Evolutionary conservation across 2,329 filamentous ascomycete species (phyloP).

Genomic region (Bretziella fagacearum): DNA sequence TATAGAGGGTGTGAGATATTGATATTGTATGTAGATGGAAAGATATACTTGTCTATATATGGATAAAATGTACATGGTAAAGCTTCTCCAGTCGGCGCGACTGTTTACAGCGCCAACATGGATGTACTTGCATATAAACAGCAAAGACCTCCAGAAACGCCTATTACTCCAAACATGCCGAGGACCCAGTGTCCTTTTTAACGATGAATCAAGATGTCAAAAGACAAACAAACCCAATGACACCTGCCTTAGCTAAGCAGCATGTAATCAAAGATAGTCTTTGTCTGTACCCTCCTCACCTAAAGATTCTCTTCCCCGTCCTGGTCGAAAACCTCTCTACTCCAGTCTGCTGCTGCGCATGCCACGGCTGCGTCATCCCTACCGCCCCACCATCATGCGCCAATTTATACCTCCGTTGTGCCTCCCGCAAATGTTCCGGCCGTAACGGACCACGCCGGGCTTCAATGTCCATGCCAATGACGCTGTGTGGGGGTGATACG

Average conservation of each 20-base stretch:
- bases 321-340: conserved; percentile 40
- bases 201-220: too few relatives aligned
- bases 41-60: too few relatives aligned
- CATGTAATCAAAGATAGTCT: neutral
- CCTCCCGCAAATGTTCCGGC: conserved; percentile 60
- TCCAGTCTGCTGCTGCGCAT: conserved; percentile 41
- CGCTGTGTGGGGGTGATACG: neutral
- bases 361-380: conserved; percentile 43
- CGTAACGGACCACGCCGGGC: conserved; percentile 40
- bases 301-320: conserved; percentile 37
- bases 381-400: conserved; percentile 45
- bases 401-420: conserved; percentile 49
- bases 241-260: too few relatives aligned
- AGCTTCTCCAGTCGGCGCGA: too few relatives aligned
- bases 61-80: too few relatives aligned
- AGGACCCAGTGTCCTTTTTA: too few relatives aligned
- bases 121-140: neutral
- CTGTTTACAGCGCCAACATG: too few relatives aligned
- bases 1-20: too few relatives aligned
- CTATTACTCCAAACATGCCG: neutral
- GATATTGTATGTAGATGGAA: neutral
- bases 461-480: neutral
- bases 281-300: conserved; percentile 19
- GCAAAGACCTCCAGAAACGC: neutral
- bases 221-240: too few relatives aligned